A percentile compares a stretch with the other conserved stretches of the same genome.
phyloP scores from a whole-genome alignment of 441 rosid genomes.

The Daphne laureola region DNA sequence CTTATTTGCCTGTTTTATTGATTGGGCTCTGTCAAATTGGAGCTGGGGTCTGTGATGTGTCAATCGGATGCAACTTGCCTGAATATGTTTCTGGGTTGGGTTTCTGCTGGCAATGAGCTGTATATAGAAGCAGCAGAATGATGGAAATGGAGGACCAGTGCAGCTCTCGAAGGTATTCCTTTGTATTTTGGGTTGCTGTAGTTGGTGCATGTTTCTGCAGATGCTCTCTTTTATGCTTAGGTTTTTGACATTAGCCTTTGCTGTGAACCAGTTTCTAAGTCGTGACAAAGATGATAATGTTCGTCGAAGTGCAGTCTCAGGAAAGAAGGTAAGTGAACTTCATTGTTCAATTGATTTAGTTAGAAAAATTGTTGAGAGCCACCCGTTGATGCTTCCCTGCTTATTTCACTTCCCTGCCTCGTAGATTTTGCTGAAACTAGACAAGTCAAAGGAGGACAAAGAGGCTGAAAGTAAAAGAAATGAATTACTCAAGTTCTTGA shows the following conservation, averaged over 20 bases:
- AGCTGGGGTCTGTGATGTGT: constrained; percentile 89
- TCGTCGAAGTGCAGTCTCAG: constrained; percentile 94
- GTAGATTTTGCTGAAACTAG: constrained; percentile 84
- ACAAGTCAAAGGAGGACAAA: constrained; percentile 92
- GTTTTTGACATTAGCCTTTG: no score
- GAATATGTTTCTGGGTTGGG: constrained; percentile 41
- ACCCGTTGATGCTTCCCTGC: neutral
- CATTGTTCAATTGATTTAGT: neutral
- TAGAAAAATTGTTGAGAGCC: neutral
- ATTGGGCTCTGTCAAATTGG: constrained; percentile 89
- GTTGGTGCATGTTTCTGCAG: no score
- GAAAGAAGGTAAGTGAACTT: constrained; percentile 61
- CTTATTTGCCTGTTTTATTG: constrained; percentile 51
- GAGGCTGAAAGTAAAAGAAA: constrained; percentile 81
- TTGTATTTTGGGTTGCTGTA: constrained; percentile 1
- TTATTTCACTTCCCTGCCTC: constrained; percentile 7
- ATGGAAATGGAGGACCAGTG: constrained; percentile 75
- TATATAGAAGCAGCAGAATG: constrained; percentile 68
- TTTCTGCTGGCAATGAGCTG: constrained; percentile 67
- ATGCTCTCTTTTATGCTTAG: no score
- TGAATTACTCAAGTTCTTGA: constrained; percentile 87
- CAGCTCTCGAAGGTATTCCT: constrained; percentile 78
- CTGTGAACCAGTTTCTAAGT: constrained; percentile 52
- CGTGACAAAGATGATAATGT: constrained; percentile 68
- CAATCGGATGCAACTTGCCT: constrained; percentile 54